Percentiles rank a stretch among this genome's conserved stretches.
phyloP scores from a whole-genome alignment of 495 filamentous ascomycete species.

The Daldinia concentrica region DNA sequence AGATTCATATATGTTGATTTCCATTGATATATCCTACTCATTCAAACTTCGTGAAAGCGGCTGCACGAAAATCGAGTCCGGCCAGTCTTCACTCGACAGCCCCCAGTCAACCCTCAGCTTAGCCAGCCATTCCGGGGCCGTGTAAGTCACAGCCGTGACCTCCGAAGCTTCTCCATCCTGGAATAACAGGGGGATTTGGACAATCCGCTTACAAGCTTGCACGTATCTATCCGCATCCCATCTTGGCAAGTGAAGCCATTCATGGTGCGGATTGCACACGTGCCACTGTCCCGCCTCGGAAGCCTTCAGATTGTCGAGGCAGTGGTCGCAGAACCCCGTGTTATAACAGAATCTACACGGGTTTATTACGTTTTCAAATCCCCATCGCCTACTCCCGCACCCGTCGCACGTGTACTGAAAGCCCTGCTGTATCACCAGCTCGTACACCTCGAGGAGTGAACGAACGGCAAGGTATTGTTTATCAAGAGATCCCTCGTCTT shows the following conservation, averaged over 20 bases:
- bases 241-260: conserved; percentile 10
- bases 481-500: neutral
- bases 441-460: neutral
- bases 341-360: conserved; percentile 37
- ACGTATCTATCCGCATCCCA: conserved; percentile 15
- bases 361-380: conserved; percentile 25
- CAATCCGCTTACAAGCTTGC: neutral
- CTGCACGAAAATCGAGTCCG: neutral
- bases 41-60: neutral
- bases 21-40: too few relatives aligned
- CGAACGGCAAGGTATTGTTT: neutral
- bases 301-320: conserved; percentile 18
- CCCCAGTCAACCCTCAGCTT: neutral
- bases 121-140: neutral
- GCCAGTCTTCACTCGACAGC: neutral
- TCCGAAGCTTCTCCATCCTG: too few relatives aligned
- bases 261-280: conserved; percentile 3
- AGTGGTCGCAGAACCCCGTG: conserved; percentile 38
- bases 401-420: neutral
- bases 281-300: neutral
- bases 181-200: too few relatives aligned
- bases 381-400: conserved; percentile 13
- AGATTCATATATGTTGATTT: too few relatives aligned
- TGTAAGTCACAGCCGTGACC: neutral
- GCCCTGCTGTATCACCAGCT: neutral